Conservation (phyloP, 2,329 filamentous ascomycete genomes). For the Aureobasidium melanogenum region DNA sequence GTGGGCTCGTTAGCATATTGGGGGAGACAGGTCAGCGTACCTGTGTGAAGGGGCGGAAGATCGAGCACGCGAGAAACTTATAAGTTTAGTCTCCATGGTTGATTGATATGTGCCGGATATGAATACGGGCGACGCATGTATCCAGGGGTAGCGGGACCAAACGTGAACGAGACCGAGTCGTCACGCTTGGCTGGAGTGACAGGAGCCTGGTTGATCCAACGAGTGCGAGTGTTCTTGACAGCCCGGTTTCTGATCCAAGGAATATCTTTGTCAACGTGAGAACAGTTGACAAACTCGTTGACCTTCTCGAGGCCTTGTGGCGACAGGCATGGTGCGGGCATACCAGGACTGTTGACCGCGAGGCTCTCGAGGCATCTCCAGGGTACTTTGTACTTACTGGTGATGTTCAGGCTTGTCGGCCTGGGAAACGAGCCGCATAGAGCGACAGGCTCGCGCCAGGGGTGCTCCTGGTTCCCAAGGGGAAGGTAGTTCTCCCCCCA, state of each 20-base stretch:
- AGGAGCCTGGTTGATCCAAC: too few relatives aligned
- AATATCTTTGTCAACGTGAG: neutral
- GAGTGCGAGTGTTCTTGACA: too few relatives aligned
- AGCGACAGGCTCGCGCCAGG: neutral
- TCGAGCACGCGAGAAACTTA: too few relatives aligned
- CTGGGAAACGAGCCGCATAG: neutral
- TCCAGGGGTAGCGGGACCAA: too few relatives aligned
- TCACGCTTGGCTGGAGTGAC: neutral
- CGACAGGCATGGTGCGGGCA: neutral
- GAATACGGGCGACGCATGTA: too few relatives aligned
- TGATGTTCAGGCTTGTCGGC: neutral
- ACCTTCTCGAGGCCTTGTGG: neutral
- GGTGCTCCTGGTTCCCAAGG: neutral
- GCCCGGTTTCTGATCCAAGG: too few relatives aligned
- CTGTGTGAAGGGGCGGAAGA: neutral
- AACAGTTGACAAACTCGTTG: neutral
- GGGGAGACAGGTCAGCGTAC: conserved; percentile 1
- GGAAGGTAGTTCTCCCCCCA: neutral
- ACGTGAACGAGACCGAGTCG: too few relatives aligned
- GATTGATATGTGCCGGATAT: too few relatives aligned
- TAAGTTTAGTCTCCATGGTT: too few relatives aligned
- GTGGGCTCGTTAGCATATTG: neutral
- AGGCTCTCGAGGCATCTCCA: neutral
- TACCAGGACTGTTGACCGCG: neutral
- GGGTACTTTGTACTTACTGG: neutral